Evolutionary conservation across 2,329 filamentous ascomycete species (phyloP).

Genomic region (Cordyceps javanica): DNA sequence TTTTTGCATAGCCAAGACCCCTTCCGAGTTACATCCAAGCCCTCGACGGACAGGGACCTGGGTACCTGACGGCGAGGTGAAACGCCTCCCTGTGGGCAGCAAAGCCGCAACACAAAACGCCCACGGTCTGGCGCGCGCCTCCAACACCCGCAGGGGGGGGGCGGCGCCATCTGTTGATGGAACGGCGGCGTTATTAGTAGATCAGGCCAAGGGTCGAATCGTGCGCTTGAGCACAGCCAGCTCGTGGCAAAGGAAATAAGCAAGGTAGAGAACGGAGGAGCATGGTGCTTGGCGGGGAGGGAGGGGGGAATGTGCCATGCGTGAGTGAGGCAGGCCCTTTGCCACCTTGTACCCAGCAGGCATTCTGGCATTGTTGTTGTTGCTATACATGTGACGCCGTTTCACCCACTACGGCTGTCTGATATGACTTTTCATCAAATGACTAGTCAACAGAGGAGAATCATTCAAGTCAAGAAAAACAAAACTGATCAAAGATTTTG

Average conservation of each 20-base stretch:
- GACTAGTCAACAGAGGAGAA: background rate
- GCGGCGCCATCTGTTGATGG: background rate
- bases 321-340: background rate
- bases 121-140: background rate
- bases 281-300: background rate
- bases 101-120: background rate
- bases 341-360: background rate
- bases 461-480: no score
- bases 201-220: background rate
- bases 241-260: background rate
- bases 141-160: background rate
- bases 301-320: background rate
- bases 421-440: background rate
- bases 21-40: background rate
- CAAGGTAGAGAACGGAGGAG: background rate
- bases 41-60: background rate
- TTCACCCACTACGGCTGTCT: background rate
- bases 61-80: conserved; percentile 6
- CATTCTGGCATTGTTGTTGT: conserved; percentile 4
- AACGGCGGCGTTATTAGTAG: background rate
- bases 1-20: background rate
- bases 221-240: background rate
- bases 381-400: background rate
- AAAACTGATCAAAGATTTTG: background rate
- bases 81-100: conserved; percentile 8